Evolutionary conservation across 2,329 filamentous ascomycete genomes (phyloP).

Genomic region (Sporothrix luriei): DNA sequence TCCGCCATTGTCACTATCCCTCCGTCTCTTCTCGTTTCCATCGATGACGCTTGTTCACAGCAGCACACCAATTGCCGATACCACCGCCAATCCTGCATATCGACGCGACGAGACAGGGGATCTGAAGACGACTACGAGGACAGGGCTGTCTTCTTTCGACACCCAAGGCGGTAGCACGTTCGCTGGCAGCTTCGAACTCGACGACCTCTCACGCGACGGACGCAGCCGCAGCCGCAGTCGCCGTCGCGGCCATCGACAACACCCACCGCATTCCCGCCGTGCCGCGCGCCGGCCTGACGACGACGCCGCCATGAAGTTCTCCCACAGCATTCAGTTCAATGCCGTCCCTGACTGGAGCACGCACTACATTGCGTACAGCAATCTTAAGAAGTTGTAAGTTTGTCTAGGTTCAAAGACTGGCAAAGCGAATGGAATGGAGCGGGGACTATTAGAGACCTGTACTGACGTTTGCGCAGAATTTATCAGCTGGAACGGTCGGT

Average conservation of each 20-base stretch:
- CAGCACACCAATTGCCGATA: slow-evolving; percentile 9
- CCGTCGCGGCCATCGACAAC: background rate
- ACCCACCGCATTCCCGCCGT: slow-evolving; percentile 12
- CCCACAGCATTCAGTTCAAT: slow-evolving; percentile 98
- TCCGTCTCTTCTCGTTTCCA: background rate
- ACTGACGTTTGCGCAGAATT: slow-evolving; percentile 60
- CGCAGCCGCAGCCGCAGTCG: background rate
- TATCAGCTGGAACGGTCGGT: slow-evolving; percentile 89
- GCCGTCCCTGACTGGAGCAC: slow-evolving; percentile 99
- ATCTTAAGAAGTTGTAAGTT: slow-evolving; percentile 88
- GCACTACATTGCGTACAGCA: slow-evolving; percentile 97
- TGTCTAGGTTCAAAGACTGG: too few relatives aligned
- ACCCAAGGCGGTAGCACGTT: background rate
- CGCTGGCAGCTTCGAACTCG: slow-evolving; percentile 25
- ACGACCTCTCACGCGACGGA: slow-evolving; percentile 10
- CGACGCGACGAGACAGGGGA: slow-evolving; percentile 8
- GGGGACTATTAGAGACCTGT: background rate
- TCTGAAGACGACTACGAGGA: background rate
- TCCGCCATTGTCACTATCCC: background rate
- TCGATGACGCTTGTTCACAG: slow-evolving; percentile 25
- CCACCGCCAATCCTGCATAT: background rate
- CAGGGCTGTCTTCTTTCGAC: background rate
- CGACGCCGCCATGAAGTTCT: slow-evolving; percentile 84
- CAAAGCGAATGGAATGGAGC: too few relatives aligned
- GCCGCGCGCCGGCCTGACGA: slow-evolving; percentile 44